Conservation (phyloP, 306 rosid species). For the Glycyrrhiza uralensis region DNA sequence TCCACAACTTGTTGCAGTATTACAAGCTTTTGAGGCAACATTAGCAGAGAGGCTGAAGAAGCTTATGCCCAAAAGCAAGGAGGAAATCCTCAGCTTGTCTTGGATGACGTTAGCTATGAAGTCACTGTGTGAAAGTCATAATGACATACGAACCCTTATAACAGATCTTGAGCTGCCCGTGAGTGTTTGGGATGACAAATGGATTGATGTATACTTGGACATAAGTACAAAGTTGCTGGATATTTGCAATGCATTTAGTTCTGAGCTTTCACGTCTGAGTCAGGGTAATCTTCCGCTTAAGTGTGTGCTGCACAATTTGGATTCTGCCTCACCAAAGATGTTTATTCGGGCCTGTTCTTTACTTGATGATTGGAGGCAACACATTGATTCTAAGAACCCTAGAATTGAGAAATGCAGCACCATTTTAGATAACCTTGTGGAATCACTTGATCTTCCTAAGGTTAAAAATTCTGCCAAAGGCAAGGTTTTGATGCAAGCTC, state of each 20-base stretch:
- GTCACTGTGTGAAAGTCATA: conserved; percentile 58
- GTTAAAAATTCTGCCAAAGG: conserved; percentile 82
- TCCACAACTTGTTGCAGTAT: conserved; percentile 41
- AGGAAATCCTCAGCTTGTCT: conserved; percentile 66
- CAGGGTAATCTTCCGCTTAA: conserved; percentile 63
- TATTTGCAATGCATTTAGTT: conserved; percentile 68
- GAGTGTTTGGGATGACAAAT: conserved; percentile 76
- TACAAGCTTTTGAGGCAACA: conserved; percentile 59
- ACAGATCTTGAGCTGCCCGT: conserved; percentile 66
- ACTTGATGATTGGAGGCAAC: conserved; percentile 67
- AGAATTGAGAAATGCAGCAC: conserved; percentile 52
- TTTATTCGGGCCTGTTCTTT: conserved; percentile 50
- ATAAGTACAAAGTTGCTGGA: conserved; percentile 75
- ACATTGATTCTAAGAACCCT: conserved; percentile 42
- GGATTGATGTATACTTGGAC: conserved; percentile 84
- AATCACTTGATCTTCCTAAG: conserved; percentile 72
- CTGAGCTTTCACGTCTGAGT: conserved; percentile 72
- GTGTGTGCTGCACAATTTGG: conserved; percentile 59
- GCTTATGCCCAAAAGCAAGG: conserved; percentile 55
- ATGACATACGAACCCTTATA: conserved; percentile 51
- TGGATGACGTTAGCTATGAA: conserved; percentile 81
- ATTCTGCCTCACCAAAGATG: conserved; percentile 46
- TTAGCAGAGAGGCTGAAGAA: conserved; percentile 62
- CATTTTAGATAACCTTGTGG: conserved; percentile 54
- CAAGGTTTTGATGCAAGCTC: conserved; percentile 72